Evolutionary conservation across 805 yeast genomes (phyloP).

Genomic region (Cyberlindnera meyerae): DNA sequence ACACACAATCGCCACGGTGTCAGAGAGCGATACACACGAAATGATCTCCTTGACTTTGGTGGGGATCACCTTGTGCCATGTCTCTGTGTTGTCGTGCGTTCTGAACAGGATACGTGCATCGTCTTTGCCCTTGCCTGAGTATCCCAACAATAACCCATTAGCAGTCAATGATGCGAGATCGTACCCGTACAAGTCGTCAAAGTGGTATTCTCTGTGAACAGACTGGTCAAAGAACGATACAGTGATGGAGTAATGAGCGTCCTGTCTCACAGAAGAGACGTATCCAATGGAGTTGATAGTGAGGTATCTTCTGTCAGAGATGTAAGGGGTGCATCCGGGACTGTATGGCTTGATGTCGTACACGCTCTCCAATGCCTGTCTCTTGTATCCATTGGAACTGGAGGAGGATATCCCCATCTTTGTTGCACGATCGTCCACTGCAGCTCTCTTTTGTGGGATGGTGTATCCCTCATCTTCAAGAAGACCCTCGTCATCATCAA

Average conservation of each 20-base stretch:
- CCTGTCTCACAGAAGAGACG: conserved; percentile 67
- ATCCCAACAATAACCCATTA: conserved; percentile 61
- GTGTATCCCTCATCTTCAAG: conserved; percentile 57
- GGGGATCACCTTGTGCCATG: conserved; percentile 70
- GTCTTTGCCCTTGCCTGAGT: conserved; percentile 33
- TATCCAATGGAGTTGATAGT: conserved; percentile 80
- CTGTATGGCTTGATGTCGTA: conserved; percentile 60
- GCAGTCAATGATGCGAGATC: conserved; percentile 73
- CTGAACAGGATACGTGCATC: conserved; percentile 55
- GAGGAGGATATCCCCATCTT: no score
- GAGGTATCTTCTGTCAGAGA: conserved; percentile 63
- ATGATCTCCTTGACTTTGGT: conserved; percentile 48
- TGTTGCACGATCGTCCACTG: conserved; percentile 9
- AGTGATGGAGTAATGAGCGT: conserved; percentile 63
- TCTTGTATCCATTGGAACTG: no score
- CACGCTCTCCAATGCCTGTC: conserved; percentile 5
- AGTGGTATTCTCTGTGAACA: conserved; percentile 73
- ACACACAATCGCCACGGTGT: conserved; percentile 57
- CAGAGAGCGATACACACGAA: conserved; percentile 65
- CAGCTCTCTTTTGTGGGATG: conserved; percentile 19
- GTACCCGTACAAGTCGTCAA: conserved; percentile 65
- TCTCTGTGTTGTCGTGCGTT: conserved; percentile 58
- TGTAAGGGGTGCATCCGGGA: conserved; percentile 84
- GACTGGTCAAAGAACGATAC: conserved; percentile 83
- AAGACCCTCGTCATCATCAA: conserved; percentile 48